These are phyloP conservation scores for Fragaria nilgerrensis DNA, from an alignment of 306 rosid genomes.

Conservation along the genomic window DNA sequence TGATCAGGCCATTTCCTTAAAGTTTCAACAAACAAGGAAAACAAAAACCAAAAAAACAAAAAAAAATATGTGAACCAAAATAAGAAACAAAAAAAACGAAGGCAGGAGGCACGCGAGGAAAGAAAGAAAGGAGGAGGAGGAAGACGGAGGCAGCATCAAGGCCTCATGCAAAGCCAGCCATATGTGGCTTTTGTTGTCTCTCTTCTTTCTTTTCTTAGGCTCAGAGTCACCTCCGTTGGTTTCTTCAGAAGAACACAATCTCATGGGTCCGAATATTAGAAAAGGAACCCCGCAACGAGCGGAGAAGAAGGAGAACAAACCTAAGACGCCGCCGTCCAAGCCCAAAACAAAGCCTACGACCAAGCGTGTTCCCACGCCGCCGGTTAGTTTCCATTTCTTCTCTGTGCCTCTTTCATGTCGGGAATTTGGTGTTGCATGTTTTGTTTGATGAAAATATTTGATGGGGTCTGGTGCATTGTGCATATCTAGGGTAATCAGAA, in stretches of 20 bases:
- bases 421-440: neutral
- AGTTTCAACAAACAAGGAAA: neutral
- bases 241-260: neutral
- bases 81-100: neutral
- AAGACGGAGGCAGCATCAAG: neutral
- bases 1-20: neutral
- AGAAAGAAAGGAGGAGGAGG: neutral
- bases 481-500: constrained; percentile 40
- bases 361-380: constrained; percentile 21
- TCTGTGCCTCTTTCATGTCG: neutral
- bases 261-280: constrained; percentile 20
- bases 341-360: constrained; percentile 15
- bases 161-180: neutral
- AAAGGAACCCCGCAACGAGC: neutral
- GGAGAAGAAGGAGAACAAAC: neutral
- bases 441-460: constrained; percentile 1
- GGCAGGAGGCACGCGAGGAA: neutral
- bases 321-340: constrained; percentile 2
- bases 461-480: constrained; percentile 29
- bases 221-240: neutral
- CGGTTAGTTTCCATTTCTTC: constrained; percentile 1
- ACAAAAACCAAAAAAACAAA: neutral
- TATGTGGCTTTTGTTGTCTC: constrained; percentile 10
- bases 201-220: constrained; percentile 4
- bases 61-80: neutral